Evolutionary conservation across 2,329 filamentous ascomycete species (phyloP).

Genomic region (Kalmusia sp.): DNA sequence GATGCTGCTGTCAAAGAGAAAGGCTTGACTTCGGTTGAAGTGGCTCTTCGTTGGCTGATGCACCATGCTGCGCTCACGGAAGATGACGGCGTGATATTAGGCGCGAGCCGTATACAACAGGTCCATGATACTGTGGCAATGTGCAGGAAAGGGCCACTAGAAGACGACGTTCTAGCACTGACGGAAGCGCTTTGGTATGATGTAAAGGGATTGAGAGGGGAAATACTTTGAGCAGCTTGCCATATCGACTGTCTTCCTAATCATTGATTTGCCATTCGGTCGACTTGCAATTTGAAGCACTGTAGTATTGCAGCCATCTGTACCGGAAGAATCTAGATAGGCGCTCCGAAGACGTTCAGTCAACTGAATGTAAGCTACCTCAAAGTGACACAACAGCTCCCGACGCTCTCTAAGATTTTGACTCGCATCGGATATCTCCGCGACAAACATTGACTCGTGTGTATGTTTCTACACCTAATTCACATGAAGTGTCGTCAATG

Average conservation of each 20-base stretch:
- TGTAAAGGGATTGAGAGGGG: conserved; percentile 2
- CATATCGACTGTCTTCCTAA: not conserved
- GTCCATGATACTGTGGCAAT: conserved; percentile 2
- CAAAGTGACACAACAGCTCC: too few species aligned
- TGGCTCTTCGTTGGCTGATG: conserved; percentile 14
- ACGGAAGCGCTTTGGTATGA: conserved; percentile 8
- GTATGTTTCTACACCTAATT: too few species aligned
- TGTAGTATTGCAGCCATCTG: too few species aligned
- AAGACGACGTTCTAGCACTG: conserved; percentile 1
- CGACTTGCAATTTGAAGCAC: too few species aligned
- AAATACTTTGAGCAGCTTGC: not conserved
- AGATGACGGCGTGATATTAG: conserved; percentile 16
- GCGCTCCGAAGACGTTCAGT: too few species aligned
- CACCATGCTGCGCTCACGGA: conserved; percentile 14
- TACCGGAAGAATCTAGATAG: too few species aligned
- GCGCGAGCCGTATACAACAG: conserved; percentile 14
- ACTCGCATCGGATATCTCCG: too few species aligned
- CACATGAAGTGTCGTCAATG: too few species aligned
- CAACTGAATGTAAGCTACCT: too few species aligned
- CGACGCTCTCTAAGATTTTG: too few species aligned
- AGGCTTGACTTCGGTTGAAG: conserved; percentile 11
- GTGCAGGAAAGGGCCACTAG: conserved; percentile 5
- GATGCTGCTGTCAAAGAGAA: conserved; percentile 5
- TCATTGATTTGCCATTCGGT: not conserved
- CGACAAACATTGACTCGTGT: too few species aligned